Evolutionary conservation across 495 filamentous ascomycete species (phyloP).

Genomic region (Penicillium waksmanii): DNA sequence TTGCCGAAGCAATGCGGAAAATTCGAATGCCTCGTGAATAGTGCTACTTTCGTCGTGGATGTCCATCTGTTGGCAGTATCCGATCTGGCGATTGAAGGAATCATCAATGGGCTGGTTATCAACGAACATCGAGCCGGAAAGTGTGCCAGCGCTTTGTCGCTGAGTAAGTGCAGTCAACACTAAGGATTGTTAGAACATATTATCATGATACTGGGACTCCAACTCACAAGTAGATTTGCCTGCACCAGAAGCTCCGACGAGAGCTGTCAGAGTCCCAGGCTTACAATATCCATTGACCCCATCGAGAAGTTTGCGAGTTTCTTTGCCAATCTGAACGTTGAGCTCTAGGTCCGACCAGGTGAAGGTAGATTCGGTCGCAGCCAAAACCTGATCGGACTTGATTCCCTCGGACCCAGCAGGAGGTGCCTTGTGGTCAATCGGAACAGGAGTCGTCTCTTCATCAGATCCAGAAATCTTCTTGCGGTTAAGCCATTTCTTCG

Average conservation of each 20-base stretch:
- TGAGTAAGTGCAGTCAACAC: constrained; percentile 79
- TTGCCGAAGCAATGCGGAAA: constrained; percentile 83
- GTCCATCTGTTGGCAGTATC: constrained; percentile 86
- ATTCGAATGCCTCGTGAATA: constrained; percentile 83
- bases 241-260: constrained; percentile 85
- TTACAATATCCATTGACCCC: constrained; percentile 75
- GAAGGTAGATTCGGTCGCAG: constrained; percentile 53
- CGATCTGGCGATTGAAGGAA: constrained; percentile 78
- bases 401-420: constrained; percentile 15
- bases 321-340: constrained; percentile 68
- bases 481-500: constrained; percentile 51
- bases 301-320: constrained; percentile 68
- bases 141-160: constrained; percentile 76
- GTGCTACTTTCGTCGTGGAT: constrained; percentile 82
- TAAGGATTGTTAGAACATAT: constrained; percentile 11
- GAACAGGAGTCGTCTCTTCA: constrained; percentile 46
- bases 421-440: constrained; percentile 23
- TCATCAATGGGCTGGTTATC: constrained; percentile 68
- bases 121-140: constrained; percentile 72
- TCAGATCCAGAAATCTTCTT: constrained; percentile 47
- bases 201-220: not conserved
- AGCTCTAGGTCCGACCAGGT: constrained; percentile 58
- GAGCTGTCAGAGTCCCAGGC: constrained; percentile 76
- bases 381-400: constrained; percentile 36
- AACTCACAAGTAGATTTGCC: constrained; percentile 79